Evolutionary conservation across 139 green algal genomes (phyloP).

Genomic region (Deuterostichococcus epilithicus): DNA sequence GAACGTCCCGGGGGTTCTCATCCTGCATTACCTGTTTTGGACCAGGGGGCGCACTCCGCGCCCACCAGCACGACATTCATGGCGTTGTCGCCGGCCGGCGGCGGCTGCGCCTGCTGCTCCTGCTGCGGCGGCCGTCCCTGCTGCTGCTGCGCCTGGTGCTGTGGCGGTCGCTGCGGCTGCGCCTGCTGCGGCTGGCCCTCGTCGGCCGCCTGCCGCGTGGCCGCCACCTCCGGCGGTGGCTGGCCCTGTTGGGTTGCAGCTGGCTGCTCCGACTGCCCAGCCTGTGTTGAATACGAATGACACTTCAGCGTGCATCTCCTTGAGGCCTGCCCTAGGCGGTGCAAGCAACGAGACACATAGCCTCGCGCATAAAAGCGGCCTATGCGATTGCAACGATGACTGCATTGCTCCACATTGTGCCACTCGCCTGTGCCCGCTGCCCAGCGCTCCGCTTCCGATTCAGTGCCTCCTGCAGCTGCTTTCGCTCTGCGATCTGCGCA

Average conservation of each 20-base stretch:
- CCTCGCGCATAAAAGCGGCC: background rate
- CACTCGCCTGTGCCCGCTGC: background rate
- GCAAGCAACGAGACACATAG: background rate
- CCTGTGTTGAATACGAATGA: background rate
- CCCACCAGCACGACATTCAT: slow-evolving; percentile 97
- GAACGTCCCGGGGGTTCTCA: no score
- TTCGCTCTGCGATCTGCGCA: slow-evolving; percentile 71
- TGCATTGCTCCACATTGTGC: no score
- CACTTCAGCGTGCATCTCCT: background rate
- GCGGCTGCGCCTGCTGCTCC: slow-evolving; percentile 9
- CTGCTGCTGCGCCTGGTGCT: slow-evolving; percentile 22
- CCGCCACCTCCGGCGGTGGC: background rate
- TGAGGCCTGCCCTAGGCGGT: background rate
- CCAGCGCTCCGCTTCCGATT: slow-evolving; percentile 48
- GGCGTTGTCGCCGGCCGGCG: slow-evolving; percentile 54
- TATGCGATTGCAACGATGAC: background rate
- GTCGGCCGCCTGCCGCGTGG: background rate
- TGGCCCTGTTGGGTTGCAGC: background rate
- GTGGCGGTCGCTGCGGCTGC: background rate
- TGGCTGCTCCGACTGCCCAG: background rate
- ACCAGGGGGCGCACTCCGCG: slow-evolving; percentile 93
- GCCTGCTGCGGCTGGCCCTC: slow-evolving; percentile 14
- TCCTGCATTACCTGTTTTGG: slow-evolving; percentile 90
- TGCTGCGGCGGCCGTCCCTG: slow-evolving; percentile 4
- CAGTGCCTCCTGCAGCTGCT: slow-evolving; percentile 55